These are phyloP conservation scores for Mortierella antarctica DNA, from an alignment of 192 early-diverging fungal genomes.

Conservation along the genomic window DNA sequence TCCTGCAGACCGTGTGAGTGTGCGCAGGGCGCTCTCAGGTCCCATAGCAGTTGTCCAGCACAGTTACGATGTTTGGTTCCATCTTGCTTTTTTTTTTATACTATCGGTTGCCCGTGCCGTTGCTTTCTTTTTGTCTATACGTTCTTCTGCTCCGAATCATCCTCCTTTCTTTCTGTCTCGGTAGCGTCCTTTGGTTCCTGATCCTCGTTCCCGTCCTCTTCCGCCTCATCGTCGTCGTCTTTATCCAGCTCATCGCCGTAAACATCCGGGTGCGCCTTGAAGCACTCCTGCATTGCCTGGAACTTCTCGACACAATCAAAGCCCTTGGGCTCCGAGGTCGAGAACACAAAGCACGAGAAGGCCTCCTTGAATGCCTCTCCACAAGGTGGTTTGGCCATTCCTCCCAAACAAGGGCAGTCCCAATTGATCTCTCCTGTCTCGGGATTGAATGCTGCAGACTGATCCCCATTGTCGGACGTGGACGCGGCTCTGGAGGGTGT, in stretches of 20 bases:
- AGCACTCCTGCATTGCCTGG: conserved; percentile 94
- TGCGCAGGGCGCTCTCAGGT: too few relatives aligned
- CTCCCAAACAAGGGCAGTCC: conserved; percentile 95
- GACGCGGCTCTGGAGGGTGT: conserved; percentile 14
- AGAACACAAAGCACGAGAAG: conserved; percentile 98
- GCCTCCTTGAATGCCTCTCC: conserved; percentile 96
- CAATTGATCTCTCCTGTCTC: conserved; percentile 95
- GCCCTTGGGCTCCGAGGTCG: conserved; percentile 95
- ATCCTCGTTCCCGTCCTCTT: conserved; percentile 49
- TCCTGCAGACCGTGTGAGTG: too few relatives aligned
- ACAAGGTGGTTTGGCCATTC: conserved; percentile 97
- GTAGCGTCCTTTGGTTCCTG: conserved; percentile 10
- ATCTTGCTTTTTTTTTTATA: too few relatives aligned
- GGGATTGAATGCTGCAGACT: conserved; percentile 74
- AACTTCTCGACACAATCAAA: conserved; percentile 95
- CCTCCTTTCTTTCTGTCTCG: conserved; percentile 5
- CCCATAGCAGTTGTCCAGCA: too few relatives aligned
- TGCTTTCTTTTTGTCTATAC: not conserved
- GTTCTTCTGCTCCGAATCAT: conserved; percentile 8
- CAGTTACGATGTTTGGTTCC: too few relatives aligned
- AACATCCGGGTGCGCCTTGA: conserved; percentile 89
- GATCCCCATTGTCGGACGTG: conserved; percentile 37
- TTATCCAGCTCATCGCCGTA: conserved; percentile 74
- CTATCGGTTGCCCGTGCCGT: too few relatives aligned
- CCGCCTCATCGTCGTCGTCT: conserved; percentile 55